Percentiles rank a stretch among this genome's conserved stretches.
phyloP scores from a whole-genome alignment of 164 flowering plant species.

The Vitis rupestris region DNA sequence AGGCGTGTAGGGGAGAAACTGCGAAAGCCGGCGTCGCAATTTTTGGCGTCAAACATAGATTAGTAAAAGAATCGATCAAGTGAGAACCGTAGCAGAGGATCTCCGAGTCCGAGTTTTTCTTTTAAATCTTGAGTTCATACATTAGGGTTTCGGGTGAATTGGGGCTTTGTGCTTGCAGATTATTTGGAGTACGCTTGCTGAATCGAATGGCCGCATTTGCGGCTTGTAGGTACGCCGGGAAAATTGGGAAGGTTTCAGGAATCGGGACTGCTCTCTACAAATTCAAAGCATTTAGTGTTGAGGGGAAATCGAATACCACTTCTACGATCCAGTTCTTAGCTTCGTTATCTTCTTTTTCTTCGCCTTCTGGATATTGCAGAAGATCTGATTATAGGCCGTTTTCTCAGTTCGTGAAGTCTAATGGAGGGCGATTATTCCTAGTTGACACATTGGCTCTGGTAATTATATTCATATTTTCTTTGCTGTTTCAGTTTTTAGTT shows the following conservation, averaged over 20 bases:
- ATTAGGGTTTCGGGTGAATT: not conserved
- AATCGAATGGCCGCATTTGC: constrained; percentile 29
- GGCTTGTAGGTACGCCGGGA: constrained; percentile 38
- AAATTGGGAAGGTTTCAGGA: constrained; percentile 25
- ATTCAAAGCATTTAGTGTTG: constrained; percentile 17
- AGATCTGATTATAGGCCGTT: constrained; percentile 21
- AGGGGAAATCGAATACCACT: no score
- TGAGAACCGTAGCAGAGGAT: no score
- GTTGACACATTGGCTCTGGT: constrained; percentile 55
- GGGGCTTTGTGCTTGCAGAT: not conserved
- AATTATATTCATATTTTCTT: constrained; percentile 4
- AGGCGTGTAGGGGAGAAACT: no score
- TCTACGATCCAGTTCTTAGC: constrained; percentile 6
- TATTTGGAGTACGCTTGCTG: not conserved
- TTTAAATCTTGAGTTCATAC: no score
- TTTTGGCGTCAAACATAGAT: no score
- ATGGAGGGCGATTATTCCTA: constrained; percentile 43
- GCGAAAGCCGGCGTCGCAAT: no score
- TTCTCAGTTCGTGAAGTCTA: constrained; percentile 36
- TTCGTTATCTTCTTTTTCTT: constrained; percentile 1
- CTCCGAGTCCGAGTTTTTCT: no score
- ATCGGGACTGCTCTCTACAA: not conserved
- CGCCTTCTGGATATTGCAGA: constrained; percentile 5
- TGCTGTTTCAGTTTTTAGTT: not conserved
- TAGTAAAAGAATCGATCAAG: no score